Evolutionary conservation across 345 rosid genomes (phyloP).

Genomic region (Brassica cretica): DNA sequence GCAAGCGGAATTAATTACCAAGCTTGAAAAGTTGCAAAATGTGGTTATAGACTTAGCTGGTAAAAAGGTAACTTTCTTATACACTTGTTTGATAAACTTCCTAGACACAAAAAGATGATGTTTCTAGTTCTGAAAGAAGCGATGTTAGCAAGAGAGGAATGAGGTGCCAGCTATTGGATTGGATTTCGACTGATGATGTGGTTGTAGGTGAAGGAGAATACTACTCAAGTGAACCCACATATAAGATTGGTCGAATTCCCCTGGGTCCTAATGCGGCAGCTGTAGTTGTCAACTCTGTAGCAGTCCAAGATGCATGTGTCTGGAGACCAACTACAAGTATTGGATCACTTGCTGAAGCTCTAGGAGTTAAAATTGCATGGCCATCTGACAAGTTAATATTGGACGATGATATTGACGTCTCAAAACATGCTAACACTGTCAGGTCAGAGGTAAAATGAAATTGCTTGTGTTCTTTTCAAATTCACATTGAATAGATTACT

Average conservation of each 20-base stretch:
- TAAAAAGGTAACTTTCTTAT: not conserved
- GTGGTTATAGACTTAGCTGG: not conserved
- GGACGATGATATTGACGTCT: not conserved
- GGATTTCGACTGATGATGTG: not conserved
- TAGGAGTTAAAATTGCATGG: not conserved
- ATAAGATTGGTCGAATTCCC: not conserved
- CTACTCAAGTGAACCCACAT: not conserved
- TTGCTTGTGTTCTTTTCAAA: not conserved
- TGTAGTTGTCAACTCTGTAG: not conserved
- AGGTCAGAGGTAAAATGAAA: not conserved
- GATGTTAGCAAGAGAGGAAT: not conserved
- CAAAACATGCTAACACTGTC: not conserved
- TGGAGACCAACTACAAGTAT: not conserved
- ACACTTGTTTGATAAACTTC: not conserved
- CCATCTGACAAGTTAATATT: not conserved
- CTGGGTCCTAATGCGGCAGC: not conserved
- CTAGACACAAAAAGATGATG: not conserved
- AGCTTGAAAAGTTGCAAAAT: not conserved
- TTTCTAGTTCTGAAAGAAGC: not conserved
- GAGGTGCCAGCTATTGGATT: not conserved
- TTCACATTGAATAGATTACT: not conserved
- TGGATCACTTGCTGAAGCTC: not conserved
- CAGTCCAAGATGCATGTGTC: not conserved
- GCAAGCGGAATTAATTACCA: not conserved
- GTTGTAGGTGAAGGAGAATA: constrained; percentile 3